Base-by-base conservation (phyloP, 2,329 filamentous ascomycete species). In the Triangularia verruculosa region DNA sequence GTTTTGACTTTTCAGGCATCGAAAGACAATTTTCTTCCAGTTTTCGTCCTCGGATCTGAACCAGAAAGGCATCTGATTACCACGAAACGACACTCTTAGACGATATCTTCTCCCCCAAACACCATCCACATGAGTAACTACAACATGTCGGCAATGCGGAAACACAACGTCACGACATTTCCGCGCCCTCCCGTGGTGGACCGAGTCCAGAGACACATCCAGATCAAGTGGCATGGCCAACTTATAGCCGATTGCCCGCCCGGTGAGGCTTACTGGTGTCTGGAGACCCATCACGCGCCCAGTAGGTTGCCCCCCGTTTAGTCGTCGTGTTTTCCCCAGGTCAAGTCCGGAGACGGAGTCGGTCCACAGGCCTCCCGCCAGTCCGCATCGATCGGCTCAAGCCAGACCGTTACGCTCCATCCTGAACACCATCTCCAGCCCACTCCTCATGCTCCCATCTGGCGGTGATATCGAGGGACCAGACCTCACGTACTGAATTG, bases 271-370 rank as follows among this genome's bases (percentile, higher is more conserved):
- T 87, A 82, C 71, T 87, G 86, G 85, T 84, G 86, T 3, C 75
- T 88, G 32, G 85, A 88, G 72, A 87, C 85, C 17, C 83, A 84
- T 67, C 85, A 88, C 68, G 83, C 86, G 32, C 86, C 86, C 4
- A 87, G 82, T 85, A 70, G 56, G 78, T 76, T 54, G 24, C 39
- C 39, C 25, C 51, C 27, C 17, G 22, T 55, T 52, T 28, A 15
- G 39, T n/a, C 13, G 24, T 51, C 53, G 34, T 8, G 11, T 68
- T 59, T 54, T 65, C 55, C 32, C 53, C 32, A 25, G 8, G 51
- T 54, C 39, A 9, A 47, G 39, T 47, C 39, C 39, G 39, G 39
- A 47, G 39, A 47, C 20, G 39, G 39, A 47, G 39, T 47, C 17
- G 39, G 39, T 47, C 39, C 39, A 47, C 39, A 17, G n/a, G n/a